These are phyloP conservation scores for Aspergillus neotritici DNA, from an alignment of 2,329 filamentous ascomycete genomes.

Conservation along the genomic window DNA sequence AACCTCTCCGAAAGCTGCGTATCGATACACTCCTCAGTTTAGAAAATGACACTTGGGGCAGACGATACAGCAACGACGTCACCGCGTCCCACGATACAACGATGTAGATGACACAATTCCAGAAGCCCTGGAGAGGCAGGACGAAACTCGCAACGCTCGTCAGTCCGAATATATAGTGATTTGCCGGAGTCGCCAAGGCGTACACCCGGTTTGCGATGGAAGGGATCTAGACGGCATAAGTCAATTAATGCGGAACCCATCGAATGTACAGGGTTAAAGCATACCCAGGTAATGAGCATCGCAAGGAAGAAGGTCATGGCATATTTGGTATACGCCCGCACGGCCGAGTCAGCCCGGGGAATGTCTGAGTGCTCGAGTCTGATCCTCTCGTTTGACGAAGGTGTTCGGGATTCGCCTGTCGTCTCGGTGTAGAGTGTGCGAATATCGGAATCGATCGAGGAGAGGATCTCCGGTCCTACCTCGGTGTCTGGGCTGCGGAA, in stretches of 20 bases:
- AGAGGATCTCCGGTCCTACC: slow-evolving; percentile 44
- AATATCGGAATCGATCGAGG: slow-evolving; percentile 32
- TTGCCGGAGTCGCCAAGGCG: slow-evolving; percentile 56
- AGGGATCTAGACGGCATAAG: slow-evolving; percentile 45
- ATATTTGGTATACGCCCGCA: slow-evolving; percentile 37
- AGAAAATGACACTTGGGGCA: neutral
- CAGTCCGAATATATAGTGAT: slow-evolving; percentile 49
- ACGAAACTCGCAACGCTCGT: slow-evolving; percentile 68
- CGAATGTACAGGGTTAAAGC: neutral
- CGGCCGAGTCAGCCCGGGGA: slow-evolving; percentile 21
- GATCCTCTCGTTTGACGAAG: neutral
- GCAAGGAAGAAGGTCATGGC: slow-evolving; percentile 38
- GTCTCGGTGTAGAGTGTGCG: neutral
- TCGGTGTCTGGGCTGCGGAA: too few relatives aligned
- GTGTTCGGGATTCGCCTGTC: too few relatives aligned
- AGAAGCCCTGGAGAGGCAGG: slow-evolving; percentile 75
- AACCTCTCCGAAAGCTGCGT: too few relatives aligned
- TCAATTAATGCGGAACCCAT: neutral
- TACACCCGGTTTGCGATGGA: slow-evolving; percentile 74
- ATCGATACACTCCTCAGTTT: slow-evolving; percentile 11
- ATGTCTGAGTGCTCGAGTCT: slow-evolving; percentile 19
- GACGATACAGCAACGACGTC: slow-evolving; percentile 24
- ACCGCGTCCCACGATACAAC: slow-evolving; percentile 63
- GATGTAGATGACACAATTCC: slow-evolving; percentile 75
- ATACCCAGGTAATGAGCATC: slow-evolving; percentile 39